phyloP scores from a whole-genome alignment of 805 yeast species.

The Kodamaea laetipori region DNA sequence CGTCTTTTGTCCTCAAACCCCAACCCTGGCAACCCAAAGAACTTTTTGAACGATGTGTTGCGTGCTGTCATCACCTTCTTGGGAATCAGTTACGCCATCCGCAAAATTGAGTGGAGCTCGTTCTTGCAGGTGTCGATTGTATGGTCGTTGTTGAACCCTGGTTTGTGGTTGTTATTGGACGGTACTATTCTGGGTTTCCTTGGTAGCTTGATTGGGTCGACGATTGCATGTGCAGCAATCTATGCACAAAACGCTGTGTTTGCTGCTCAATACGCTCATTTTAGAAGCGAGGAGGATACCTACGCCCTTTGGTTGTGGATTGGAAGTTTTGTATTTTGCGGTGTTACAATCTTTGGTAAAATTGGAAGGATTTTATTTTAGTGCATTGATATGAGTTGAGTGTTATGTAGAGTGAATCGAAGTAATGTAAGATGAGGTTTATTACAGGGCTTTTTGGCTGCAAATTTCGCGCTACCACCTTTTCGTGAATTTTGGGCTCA shows the following conservation, averaged over 20 bases:
- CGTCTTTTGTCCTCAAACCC: slow-evolving; percentile 45
- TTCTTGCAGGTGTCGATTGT: slow-evolving; percentile 63
- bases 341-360: slow-evolving; percentile 67
- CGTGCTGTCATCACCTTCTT: slow-evolving; percentile 59
- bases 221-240: slow-evolving; percentile 32
- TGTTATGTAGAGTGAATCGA: no score
- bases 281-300: slow-evolving; percentile 24
- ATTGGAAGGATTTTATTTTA: slow-evolving; percentile 57
- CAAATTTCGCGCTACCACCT: slow-evolving; percentile 10
- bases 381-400: background rate
- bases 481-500: no score
- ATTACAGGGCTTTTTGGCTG: no score
- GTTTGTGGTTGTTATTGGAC: slow-evolving; percentile 67
- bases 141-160: slow-evolving; percentile 64
- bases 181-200: slow-evolving; percentile 57
- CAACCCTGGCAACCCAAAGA: slow-evolving; percentile 28
- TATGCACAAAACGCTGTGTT: slow-evolving; percentile 31
- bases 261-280: slow-evolving; percentile 18
- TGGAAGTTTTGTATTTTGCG: slow-evolving; percentile 67
- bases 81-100: slow-evolving; percentile 71
- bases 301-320: slow-evolving; percentile 54
- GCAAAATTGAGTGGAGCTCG: slow-evolving; percentile 69
- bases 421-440: no score
- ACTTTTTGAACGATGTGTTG: slow-evolving; percentile 38
- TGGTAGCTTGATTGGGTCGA: slow-evolving; percentile 36